Percentiles rank a stretch among this genome's conserved stretches.
Evolutionary conservation across 768 basidiomycete genomes (phyloP).

Genomic region (Pleurotus pulmonarius): DNA sequence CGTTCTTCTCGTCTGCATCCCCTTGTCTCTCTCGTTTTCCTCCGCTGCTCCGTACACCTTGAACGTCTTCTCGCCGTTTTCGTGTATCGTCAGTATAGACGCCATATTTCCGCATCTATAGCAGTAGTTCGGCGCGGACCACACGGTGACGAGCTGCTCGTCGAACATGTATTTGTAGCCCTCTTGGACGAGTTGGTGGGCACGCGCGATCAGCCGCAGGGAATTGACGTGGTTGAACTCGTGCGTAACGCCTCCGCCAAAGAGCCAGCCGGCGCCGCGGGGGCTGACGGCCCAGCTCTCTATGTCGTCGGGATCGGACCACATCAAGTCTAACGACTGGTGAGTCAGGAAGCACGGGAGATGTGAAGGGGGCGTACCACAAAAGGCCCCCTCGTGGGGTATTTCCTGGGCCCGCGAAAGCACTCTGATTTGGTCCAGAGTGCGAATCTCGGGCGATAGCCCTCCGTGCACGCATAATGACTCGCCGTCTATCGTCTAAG

Average conservation of each 20-base stretch:
- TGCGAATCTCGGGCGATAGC: constrained; percentile 92
- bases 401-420: constrained; percentile 95
- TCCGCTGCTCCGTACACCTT: constrained; percentile 83
- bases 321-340: constrained; percentile 79
- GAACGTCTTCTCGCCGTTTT: constrained; percentile 63
- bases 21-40: constrained; percentile 86
- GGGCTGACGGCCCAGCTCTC: constrained; percentile 97
- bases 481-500: constrained; percentile 88
- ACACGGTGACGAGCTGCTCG: constrained; percentile 85
- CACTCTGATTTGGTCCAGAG: constrained; percentile 91
- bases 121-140: constrained; percentile 89
- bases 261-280: constrained; percentile 93
- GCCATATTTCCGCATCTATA: constrained; percentile 85
- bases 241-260: constrained; percentile 79
- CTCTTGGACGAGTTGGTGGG: constrained; percentile 95
- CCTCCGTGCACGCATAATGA: constrained; percentile 95
- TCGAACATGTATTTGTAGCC: constrained; percentile 98
- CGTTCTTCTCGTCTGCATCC: constrained; percentile 69
- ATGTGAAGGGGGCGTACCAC: constrained; percentile 48
- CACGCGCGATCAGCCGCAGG: constrained; percentile 84
- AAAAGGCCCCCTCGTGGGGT: constrained; percentile 98
- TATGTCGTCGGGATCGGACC: constrained; percentile 95
- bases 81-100: constrained; percentile 81
- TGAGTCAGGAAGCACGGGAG: not conserved
- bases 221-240: constrained; percentile 96